Conservation (phyloP, 2,329 filamentous ascomycete genomes). For the Gremmenia infestans region DNA sequence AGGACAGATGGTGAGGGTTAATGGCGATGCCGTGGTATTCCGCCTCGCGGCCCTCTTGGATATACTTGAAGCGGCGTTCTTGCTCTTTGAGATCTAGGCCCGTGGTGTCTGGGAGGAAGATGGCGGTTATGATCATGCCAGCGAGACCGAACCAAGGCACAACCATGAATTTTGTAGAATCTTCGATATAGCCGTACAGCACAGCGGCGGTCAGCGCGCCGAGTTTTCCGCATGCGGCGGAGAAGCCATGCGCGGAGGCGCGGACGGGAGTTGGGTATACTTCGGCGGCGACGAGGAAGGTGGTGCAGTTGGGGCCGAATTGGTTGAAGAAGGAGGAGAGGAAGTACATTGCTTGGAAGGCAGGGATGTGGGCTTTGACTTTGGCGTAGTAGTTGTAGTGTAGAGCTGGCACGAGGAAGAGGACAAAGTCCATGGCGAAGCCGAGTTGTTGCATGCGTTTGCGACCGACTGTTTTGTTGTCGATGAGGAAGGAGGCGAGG, state of each 20-base stretch:
- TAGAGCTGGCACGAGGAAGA: constrained; percentile 90
- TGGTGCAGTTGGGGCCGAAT: constrained; percentile 88
- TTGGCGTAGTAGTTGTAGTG: constrained; percentile 78
- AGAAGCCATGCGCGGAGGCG: constrained; percentile 89
- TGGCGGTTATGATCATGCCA: constrained; percentile 74
- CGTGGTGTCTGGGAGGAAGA: constrained; percentile 95
- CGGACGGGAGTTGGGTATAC: constrained; percentile 94
- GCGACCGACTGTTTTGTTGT: constrained; percentile 73
- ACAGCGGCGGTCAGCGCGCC: constrained; percentile 84
- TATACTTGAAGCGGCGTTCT: constrained; percentile 87
- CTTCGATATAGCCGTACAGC: constrained; percentile 91
- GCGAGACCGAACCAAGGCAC: constrained; percentile 93
- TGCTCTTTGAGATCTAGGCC: constrained; percentile 96
- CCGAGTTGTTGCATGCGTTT: constrained; percentile 96
- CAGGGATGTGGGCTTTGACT: constrained; percentile 59
- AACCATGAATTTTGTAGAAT: constrained; percentile 79
- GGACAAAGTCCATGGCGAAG: constrained; percentile 88
- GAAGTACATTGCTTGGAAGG: constrained; percentile 99
- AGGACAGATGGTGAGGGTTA: constrained; percentile 79
- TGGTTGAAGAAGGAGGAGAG: constrained; percentile 98
- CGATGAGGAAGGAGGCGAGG: constrained; percentile 52
- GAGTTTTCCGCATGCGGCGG: constrained; percentile 84
- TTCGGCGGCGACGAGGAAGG: constrained; percentile 92
- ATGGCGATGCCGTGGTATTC: constrained; percentile 94
- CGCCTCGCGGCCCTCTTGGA: constrained; percentile 67